These are phyloP conservation scores for Huntiella abstrusa DNA, from an alignment of 2,329 filamentous ascomycete genomes.

Conservation along the genomic window DNA sequence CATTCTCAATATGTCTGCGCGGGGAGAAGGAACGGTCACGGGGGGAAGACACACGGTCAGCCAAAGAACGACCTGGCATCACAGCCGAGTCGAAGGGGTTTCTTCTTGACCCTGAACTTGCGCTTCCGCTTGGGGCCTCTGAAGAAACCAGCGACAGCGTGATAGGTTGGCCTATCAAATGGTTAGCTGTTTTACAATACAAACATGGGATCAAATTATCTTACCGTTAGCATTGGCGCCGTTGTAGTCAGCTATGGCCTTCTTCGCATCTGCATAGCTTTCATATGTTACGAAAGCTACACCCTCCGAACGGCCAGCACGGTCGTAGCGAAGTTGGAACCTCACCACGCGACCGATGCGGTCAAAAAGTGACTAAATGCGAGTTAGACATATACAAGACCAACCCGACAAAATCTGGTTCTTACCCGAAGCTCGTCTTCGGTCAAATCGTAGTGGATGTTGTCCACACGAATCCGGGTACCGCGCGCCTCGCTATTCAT, in stretches of 20 bases:
- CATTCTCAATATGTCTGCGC: slow-evolving; percentile 26
- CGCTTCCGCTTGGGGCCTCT: slow-evolving; percentile 14
- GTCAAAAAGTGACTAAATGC: slow-evolving; percentile 36
- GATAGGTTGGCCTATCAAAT: slow-evolving; percentile 52
- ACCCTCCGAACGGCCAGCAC: slow-evolving; percentile 73
- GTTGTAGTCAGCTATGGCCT: slow-evolving; percentile 64
- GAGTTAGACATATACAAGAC: neutral
- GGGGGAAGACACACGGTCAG: slow-evolving; percentile 40
- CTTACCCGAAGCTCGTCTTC: slow-evolving; percentile 63
- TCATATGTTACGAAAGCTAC: slow-evolving; percentile 71
- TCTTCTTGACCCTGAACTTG: slow-evolving; percentile 18
- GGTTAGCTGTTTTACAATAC: too few species aligned
- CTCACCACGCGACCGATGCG: slow-evolving; percentile 54
- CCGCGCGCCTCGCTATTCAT: slow-evolving; percentile 31
- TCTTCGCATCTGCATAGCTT: slow-evolving; percentile 47
- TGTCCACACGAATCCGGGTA: slow-evolving; percentile 65
- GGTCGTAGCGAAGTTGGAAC: slow-evolving; percentile 63
- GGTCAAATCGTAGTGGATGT: slow-evolving; percentile 81
- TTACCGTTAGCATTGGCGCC: slow-evolving; percentile 74
- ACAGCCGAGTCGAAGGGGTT: slow-evolving; percentile 39
- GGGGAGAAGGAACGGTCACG: slow-evolving; percentile 46
- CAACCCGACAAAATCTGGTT: neutral
- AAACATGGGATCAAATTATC: slow-evolving; percentile 1
- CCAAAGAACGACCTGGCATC: slow-evolving; percentile 36
- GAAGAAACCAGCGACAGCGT: slow-evolving; percentile 45